A percentile compares a stretch with the other conserved stretches of the same genome.
Evolutionary conservation across 345 rosid species (phyloP).

Genomic region (Linum tenue): DNA sequence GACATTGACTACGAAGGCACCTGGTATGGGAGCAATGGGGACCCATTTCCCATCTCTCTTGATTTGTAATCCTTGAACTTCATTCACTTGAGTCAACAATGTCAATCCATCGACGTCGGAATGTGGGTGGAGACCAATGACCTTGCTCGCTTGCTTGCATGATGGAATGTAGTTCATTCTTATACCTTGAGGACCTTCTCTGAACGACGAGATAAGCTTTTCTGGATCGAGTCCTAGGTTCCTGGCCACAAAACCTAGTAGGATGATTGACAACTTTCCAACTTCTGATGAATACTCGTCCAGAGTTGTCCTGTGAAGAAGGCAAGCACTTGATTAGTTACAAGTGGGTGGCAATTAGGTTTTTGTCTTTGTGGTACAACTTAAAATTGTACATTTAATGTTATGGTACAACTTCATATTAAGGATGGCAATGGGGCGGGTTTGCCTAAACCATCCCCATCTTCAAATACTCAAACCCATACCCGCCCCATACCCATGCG

Average conservation of each 20-base stretch:
- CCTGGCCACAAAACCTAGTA: constrained; percentile 22
- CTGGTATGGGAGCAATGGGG: constrained; percentile 22
- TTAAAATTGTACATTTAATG: no score
- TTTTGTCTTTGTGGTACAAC: no score
- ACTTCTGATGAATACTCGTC: constrained; percentile 22
- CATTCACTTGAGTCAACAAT: no score
- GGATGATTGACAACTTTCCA: not conserved
- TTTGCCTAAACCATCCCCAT: no score
- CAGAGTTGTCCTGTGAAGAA: constrained; percentile 21
- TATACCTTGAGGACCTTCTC: constrained; percentile 26
- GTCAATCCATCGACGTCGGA: constrained; percentile 18
- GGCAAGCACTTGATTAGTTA: no score
- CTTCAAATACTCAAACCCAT: no score
- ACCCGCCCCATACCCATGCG: no score
- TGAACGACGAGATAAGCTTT: constrained; percentile 15
- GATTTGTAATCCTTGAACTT: no score
- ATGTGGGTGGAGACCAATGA: constrained; percentile 29
- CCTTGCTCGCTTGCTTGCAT: constrained; percentile 23
- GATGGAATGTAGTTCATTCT: constrained; percentile 42
- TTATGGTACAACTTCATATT: no score
- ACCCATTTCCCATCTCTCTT: constrained; percentile 12
- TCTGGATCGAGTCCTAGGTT: constrained; percentile 25
- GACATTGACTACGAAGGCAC: constrained; percentile 25
- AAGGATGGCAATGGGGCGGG: no score
- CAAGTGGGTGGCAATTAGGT: no score